Conservation (phyloP, 208 protist species). For the Trypanosoma scelopori region DNA sequence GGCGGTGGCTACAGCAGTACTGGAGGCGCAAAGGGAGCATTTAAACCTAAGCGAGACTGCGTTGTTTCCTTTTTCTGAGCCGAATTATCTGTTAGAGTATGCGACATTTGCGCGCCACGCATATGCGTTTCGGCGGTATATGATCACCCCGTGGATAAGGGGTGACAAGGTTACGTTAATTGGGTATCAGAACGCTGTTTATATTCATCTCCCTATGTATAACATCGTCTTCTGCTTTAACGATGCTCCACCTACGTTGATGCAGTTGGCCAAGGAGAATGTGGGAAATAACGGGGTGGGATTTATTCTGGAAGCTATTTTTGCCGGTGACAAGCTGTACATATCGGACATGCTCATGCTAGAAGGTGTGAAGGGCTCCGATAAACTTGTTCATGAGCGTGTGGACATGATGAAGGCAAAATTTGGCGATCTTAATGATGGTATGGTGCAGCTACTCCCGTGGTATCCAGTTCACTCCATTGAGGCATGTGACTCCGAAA, state of each 20-base stretch:
- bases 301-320: constrained; percentile 78
- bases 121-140: constrained; percentile 61
- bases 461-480: constrained; percentile 68
- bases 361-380: constrained; percentile 40
- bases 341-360: constrained; percentile 80
- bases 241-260: constrained; percentile 17
- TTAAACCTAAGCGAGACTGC: constrained; percentile 37
- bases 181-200: constrained; percentile 57
- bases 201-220: constrained; percentile 79
- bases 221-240: constrained; percentile 62
- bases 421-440: constrained; percentile 48
- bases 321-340: constrained; percentile 64
- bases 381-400: constrained; percentile 64
- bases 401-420: constrained; percentile 54
- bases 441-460: constrained; percentile 51
- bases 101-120: constrained; percentile 65
- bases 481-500: constrained; percentile 48
- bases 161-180: constrained; percentile 81
- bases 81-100: constrained; percentile 87
- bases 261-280: constrained; percentile 11
- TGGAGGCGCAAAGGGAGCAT: constrained; percentile 42
- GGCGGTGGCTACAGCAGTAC: constrained; percentile 46
- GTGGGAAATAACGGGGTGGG: constrained; percentile 17
- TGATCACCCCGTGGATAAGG: constrained; percentile 74
- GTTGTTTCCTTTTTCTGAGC: constrained; percentile 72